phyloP scores from a whole-genome alignment of 1,284 basidiomycete species.

The Rhodotorula sp. region DNA sequence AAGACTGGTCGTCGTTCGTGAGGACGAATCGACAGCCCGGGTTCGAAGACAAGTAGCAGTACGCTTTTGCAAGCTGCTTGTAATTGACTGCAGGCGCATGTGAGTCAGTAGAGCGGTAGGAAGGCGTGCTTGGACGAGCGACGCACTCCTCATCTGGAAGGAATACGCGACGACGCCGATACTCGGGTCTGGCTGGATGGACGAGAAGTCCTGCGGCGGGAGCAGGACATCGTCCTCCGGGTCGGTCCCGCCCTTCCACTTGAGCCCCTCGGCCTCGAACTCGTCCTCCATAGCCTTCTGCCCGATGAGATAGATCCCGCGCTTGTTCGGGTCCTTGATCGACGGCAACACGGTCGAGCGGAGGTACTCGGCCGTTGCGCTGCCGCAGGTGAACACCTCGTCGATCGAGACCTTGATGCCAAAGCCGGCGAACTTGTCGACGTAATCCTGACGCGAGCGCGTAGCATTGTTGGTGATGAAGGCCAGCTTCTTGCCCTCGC shows the following conservation, averaged over 20 bases:
- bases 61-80: conserved; percentile 89
- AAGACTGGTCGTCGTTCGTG: conserved; percentile 91
- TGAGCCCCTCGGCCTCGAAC: conserved; percentile 76
- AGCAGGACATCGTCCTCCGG: conserved; percentile 75
- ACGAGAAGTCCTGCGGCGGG: conserved; percentile 66
- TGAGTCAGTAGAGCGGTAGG: conserved; percentile 11
- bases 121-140: background rate
- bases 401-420: conserved; percentile 74
- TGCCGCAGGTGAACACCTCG: conserved; percentile 94
- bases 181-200: conserved; percentile 66
- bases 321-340: conserved; percentile 23
- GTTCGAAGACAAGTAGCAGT: conserved; percentile 74
- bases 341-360: conserved; percentile 73
- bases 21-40: conserved; percentile 79
- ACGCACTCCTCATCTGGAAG: conserved; percentile 48
- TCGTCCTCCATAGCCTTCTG: conserved; percentile 92
- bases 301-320: conserved; percentile 76
- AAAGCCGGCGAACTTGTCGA: conserved; percentile 85
- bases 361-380: conserved; percentile 88
- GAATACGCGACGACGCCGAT: conserved; percentile 80
- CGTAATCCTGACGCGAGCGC: conserved; percentile 83
- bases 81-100: conserved; percentile 65
- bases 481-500: conserved; percentile 63
- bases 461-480: conserved; percentile 99
- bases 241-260: conserved; percentile 81